Percentiles rank a stretch among this genome's conserved stretches.
Conservation (phyloP, 768 basidiomycete genomes). For the Termitomyces sp. region DNA sequence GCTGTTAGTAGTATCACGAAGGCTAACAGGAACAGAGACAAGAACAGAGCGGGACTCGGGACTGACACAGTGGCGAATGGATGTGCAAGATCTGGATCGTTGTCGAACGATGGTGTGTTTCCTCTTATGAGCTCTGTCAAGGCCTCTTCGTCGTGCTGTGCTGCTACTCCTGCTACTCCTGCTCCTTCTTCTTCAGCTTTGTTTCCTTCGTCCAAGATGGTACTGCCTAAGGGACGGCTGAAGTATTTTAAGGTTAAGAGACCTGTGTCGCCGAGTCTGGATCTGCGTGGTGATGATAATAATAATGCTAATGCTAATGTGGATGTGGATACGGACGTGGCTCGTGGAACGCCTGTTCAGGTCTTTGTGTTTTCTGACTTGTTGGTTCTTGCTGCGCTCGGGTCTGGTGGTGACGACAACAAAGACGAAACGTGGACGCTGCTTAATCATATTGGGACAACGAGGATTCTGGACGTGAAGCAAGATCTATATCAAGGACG, state of each 20-base stretch:
- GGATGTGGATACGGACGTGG: not conserved
- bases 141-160: conserved; percentile 6
- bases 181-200: conserved; percentile 3
- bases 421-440: conserved; percentile 15
- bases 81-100: conserved; percentile 40
- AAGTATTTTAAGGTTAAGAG: conserved; percentile 4
- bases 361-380: conserved; percentile 59
- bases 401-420: not conserved
- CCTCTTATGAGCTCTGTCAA: conserved; percentile 11
- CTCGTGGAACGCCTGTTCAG: conserved; percentile 19
- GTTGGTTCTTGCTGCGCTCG: conserved; percentile 49
- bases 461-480: conserved; percentile 35
- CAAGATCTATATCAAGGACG: not conserved
- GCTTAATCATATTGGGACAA: conserved; percentile 33
- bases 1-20: not conserved
- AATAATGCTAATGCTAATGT: not conserved
- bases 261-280: conserved; percentile 7
- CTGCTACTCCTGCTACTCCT: not conserved
- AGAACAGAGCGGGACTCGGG: conserved; percentile 22
- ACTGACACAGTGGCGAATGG: conserved; percentile 25
- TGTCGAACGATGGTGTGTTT: no score
- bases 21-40: not conserved
- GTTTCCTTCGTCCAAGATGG: conserved; percentile 14
- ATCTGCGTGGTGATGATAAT: conserved; percentile 1
- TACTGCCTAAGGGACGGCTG: conserved; percentile 6